Percentiles rank a stretch among this genome's conserved stretches.
phyloP scores from a whole-genome alignment of 148 eudicot species.

The Rhododendron ovatum region DNA sequence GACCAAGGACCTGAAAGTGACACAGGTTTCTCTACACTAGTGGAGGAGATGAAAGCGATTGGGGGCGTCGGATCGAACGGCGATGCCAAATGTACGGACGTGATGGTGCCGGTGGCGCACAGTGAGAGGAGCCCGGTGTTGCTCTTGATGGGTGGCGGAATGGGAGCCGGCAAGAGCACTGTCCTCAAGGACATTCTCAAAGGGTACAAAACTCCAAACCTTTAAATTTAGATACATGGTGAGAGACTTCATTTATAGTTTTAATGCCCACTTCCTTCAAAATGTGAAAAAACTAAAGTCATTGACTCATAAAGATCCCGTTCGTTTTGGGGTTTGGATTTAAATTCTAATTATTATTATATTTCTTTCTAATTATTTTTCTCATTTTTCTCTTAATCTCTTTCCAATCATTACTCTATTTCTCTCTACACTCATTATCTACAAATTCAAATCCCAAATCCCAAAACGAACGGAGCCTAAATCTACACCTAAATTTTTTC shows the following conservation, averaged over 20 bases:
- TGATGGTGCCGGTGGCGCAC: conserved; percentile 80
- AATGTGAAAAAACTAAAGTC: too few species aligned
- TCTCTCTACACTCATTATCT: too few species aligned
- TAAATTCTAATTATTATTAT: too few species aligned
- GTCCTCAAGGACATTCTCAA: conserved; percentile 82
- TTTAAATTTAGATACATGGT: neutral
- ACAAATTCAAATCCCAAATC: too few species aligned
- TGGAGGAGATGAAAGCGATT: conserved; percentile 81
- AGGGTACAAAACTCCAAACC: conserved; percentile 34
- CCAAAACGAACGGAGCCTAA: too few species aligned
- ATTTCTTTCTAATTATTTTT: too few species aligned
- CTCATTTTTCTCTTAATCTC: too few species aligned
- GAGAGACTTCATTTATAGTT: neutral
- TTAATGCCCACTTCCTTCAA: too few species aligned
- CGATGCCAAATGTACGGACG: conserved; percentile 46
- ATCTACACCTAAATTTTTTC: too few species aligned
- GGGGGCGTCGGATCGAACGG: conserved; percentile 31
- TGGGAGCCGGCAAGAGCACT: conserved; percentile 98
- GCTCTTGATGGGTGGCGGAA: conserved; percentile 95
- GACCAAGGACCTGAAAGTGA: conserved; percentile 53
- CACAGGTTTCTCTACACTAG: conserved; percentile 62
- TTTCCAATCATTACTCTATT: too few species aligned
- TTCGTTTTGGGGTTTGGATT: too few species aligned
- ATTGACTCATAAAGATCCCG: too few species aligned
- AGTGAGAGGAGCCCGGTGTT: conserved; percentile 75